Evolutionary conservation across 1,284 basidiomycete species (phyloP).

Genomic region (Malassezia pachydermatis): DNA sequence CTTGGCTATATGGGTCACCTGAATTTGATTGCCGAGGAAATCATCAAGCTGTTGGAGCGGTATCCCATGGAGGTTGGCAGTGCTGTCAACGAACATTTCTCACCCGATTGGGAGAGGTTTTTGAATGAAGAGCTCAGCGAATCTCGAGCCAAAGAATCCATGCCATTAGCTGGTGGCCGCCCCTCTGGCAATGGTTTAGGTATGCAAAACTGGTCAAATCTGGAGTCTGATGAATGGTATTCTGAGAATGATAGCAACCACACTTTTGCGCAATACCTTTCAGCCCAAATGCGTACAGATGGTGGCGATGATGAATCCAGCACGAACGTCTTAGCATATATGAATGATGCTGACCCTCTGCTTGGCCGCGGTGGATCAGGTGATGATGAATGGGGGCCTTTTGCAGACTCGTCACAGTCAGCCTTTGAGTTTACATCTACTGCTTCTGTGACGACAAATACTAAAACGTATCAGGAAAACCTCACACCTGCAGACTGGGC

Average conservation of each 20-base stretch:
- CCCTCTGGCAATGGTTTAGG: slow-evolving; percentile 22
- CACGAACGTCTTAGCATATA: slow-evolving; percentile 22
- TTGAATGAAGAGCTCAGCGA: slow-evolving; percentile 40
- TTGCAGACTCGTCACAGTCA: slow-evolving; percentile 26
- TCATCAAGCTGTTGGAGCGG: slow-evolving; percentile 69
- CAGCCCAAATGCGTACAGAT: slow-evolving; percentile 41
- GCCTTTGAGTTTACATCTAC: slow-evolving; percentile 19
- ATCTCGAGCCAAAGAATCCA: slow-evolving; percentile 40
- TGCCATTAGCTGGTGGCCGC: slow-evolving; percentile 41
- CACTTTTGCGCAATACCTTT: slow-evolving; percentile 44
- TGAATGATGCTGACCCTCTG: background rate
- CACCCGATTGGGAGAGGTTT: slow-evolving; percentile 39
- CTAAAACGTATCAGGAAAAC: slow-evolving; percentile 22
- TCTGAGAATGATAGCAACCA: slow-evolving; percentile 25
- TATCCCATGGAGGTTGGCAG: slow-evolving; percentile 56
- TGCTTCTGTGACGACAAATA: background rate
- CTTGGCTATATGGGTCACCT: slow-evolving; percentile 92
- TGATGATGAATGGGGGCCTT: slow-evolving; percentile 38
- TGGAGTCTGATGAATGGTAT: slow-evolving; percentile 16
- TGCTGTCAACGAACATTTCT: slow-evolving; percentile 22
- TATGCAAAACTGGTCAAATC: slow-evolving; percentile 9
- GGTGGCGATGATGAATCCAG: slow-evolving; percentile 42
- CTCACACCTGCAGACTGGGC: slow-evolving; percentile 47
- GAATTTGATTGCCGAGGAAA: slow-evolving; percentile 81
- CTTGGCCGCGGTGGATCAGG: background rate